Conservation (phyloP, 2,329 filamentous ascomycete genomes). For the Colletotrichum tropicicola region DNA sequence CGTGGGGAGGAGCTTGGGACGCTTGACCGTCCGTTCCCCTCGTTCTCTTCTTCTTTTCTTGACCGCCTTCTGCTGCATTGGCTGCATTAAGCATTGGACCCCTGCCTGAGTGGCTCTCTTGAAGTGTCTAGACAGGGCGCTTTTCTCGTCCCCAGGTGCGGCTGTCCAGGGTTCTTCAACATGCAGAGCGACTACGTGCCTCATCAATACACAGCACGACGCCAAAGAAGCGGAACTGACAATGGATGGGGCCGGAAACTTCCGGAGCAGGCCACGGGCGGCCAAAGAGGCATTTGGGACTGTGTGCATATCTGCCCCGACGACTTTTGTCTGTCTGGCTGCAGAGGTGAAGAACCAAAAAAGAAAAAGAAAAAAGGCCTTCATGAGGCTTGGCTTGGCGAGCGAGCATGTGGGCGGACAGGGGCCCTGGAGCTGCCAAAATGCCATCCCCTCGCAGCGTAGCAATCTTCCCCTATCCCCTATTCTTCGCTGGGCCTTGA, state of each 20-base stretch:
- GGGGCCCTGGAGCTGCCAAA: background rate
- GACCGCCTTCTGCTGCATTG: background rate
- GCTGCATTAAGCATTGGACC: background rate
- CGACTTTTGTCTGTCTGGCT: background rate
- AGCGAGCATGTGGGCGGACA: background rate
- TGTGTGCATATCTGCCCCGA: too few species aligned
- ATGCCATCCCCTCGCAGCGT: background rate
- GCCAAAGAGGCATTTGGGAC: background rate
- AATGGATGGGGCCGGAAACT: background rate
- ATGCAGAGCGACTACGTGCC: background rate
- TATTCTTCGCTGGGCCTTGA: background rate
- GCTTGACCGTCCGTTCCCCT: background rate
- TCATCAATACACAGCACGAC: background rate
- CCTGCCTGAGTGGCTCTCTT: background rate
- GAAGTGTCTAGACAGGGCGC: too few species aligned
- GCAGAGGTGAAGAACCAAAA: too few species aligned
- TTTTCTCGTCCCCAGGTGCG: too few species aligned
- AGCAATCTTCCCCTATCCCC: background rate
- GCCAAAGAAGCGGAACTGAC: background rate
- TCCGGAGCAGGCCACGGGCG: background rate
- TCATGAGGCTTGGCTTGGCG: background rate
- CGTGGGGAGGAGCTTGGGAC: slow-evolving; percentile 2
- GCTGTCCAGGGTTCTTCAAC: background rate
- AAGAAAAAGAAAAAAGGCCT: too few species aligned
- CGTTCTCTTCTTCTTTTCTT: background rate